A percentile compares a stretch with the other conserved stretches of the same genome.
phyloP scores from a whole-genome alignment of 139 green algal species.

The Yamagishiella unicocca region DNA sequence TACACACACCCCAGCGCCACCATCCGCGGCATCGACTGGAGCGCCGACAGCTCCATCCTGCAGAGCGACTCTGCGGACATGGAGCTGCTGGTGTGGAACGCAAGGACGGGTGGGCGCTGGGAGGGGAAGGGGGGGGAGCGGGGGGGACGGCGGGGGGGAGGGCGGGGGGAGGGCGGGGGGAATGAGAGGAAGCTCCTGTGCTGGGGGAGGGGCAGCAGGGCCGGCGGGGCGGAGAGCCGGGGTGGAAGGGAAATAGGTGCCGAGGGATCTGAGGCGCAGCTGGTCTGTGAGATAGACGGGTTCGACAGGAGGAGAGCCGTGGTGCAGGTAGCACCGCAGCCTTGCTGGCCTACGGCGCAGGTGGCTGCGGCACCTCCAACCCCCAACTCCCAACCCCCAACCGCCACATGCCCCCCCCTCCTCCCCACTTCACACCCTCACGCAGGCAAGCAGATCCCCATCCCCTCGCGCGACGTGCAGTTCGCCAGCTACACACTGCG shows the following conservation, averaged over 20 bases:
- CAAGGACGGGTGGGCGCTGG: conserved; percentile 53
- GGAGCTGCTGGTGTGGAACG: conserved; percentile 79
- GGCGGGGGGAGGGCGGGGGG: not conserved
- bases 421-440: not conserved
- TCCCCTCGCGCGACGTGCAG: conserved; percentile 68
- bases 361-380: no score
- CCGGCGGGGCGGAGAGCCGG: no score
- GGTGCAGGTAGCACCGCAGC: no score
- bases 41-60: conserved; percentile 65
- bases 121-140: not conserved
- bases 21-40: conserved; percentile 76
- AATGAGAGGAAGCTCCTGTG: not conserved
- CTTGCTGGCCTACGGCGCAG: no score
- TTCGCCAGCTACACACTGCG: conserved; percentile 73
- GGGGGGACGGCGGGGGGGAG: not conserved
- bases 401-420: not conserved
- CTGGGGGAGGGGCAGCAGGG: not conserved
- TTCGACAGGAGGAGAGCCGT: no score
- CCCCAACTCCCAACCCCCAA: no score
- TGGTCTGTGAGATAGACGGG: no score
- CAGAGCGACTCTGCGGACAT: conserved; percentile 64
- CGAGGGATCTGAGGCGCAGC: no score
- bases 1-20: conserved; percentile 61
- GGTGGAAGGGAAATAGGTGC: no score
- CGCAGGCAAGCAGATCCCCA: conserved; percentile 65